Percentiles rank a stretch among this genome's conserved stretches.
phyloP scores from a whole-genome alignment of 2,329 filamentous ascomycete species.

The Aspergillus sp. region DNA sequence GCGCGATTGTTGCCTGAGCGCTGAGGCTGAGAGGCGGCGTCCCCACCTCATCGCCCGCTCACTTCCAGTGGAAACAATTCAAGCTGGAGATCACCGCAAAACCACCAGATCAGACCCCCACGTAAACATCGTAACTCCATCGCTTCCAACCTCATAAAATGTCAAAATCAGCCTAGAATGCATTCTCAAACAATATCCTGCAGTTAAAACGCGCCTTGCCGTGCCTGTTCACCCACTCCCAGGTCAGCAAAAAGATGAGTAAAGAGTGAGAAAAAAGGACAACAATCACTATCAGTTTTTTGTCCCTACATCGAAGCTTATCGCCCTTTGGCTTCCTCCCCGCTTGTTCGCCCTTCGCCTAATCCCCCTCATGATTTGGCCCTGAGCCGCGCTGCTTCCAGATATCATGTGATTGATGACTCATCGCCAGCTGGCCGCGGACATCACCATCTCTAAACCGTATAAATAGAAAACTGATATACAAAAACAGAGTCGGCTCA shows the following conservation, averaged over 20 bases:
- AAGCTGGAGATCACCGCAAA: background rate
- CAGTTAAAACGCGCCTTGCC: background rate
- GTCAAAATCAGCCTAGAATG: background rate
- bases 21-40: background rate
- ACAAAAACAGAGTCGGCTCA: background rate
- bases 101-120: background rate
- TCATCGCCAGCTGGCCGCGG: conserved; percentile 6
- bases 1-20: background rate
- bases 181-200: background rate
- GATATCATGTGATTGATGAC: conserved; percentile 25
- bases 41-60: background rate
- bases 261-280: background rate
- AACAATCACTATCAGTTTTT: background rate
- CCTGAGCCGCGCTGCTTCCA: conserved; percentile 14
- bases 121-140: background rate
- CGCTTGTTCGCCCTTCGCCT: conserved; percentile 20
- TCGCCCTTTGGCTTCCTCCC: conserved; percentile 31
- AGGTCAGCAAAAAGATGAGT: background rate
- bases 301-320: conserved; percentile 30
- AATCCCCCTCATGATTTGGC: conserved; percentile 14
- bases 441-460: background rate
- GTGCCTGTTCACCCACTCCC: background rate
- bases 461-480: background rate
- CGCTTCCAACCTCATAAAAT: background rate
- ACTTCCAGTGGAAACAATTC: background rate